A percentile compares a stretch with the other conserved stretches of the same genome.
phyloP scores from a whole-genome alignment of 306 rosid genomes.

The Arachis hypogaea region DNA sequence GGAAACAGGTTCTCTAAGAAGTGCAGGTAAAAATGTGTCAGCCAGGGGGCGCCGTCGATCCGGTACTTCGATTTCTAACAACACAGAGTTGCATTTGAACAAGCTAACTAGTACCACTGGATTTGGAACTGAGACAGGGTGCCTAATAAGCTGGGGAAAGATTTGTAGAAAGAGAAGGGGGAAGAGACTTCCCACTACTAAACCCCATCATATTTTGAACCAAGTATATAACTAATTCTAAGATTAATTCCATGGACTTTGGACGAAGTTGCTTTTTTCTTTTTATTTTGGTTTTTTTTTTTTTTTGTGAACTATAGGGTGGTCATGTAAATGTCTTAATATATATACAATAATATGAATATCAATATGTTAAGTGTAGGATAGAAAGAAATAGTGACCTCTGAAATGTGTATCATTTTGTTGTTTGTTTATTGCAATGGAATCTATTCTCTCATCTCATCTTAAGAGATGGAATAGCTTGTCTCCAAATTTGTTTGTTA shows the following conservation, averaged over 20 bases:
- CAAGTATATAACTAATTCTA: constrained; percentile 45
- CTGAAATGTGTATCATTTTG: constrained; percentile 8
- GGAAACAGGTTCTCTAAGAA: constrained; percentile 47
- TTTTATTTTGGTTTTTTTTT: neutral
- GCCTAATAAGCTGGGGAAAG: constrained; percentile 74
- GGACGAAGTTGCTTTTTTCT: constrained; percentile 29
- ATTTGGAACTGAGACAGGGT: constrained; percentile 48
- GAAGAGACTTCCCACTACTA: constrained; percentile 58
- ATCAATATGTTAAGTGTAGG: constrained; percentile 31
- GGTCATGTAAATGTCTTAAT: constrained; percentile 55
- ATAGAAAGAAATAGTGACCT: constrained; percentile 15
- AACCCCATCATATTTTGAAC: constrained; percentile 46
- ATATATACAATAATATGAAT: constrained; percentile 14
- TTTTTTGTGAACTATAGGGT: constrained; percentile 29
- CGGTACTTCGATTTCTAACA: constrained; percentile 47
- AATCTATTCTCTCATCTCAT: constrained; percentile 1
- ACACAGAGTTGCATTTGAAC: constrained; percentile 39
- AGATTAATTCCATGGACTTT: constrained; percentile 16
- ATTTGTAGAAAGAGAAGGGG: constrained; percentile 67
- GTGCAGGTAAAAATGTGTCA: constrained; percentile 46
- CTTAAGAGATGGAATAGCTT: constrained; percentile 1
- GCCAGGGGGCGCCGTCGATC: constrained; percentile 55
- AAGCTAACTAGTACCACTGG: constrained; percentile 35
- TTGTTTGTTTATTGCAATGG: neutral
- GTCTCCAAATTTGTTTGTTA: constrained; percentile 8